Percentiles rank a stretch among this genome's conserved stretches.
Evolutionary conservation across 2,329 filamentous ascomycete species (phyloP).

Genomic region (Chrysoporthe cubensis): DNA sequence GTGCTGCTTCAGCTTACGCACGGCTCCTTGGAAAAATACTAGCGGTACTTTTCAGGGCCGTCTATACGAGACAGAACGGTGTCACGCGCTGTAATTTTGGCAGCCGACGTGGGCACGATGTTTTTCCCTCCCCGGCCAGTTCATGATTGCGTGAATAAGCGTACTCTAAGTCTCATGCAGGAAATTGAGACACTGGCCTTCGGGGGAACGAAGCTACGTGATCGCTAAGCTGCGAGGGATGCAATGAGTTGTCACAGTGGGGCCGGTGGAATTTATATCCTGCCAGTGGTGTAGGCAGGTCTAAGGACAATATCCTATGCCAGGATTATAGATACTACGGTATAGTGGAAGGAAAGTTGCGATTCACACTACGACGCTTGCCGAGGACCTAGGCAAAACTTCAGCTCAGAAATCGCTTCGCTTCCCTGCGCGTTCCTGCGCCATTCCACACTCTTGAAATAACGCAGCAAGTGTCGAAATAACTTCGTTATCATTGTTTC

Average conservation of each 20-base stretch:
- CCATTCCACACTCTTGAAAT: background rate
- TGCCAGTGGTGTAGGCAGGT: background rate
- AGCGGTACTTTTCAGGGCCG: conserved; percentile 22
- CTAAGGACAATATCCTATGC: background rate
- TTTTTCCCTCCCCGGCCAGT: background rate
- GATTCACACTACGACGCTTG: background rate
- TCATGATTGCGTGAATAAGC: background rate
- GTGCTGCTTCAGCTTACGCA: conserved; percentile 26
- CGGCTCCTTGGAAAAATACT: conserved; percentile 1
- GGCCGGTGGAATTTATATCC: background rate
- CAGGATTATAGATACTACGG: background rate
- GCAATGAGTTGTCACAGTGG: background rate
- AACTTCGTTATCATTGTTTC: background rate
- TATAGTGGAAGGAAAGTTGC: background rate
- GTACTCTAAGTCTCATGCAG: background rate
- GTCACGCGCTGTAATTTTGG: background rate
- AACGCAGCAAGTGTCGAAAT: background rate
- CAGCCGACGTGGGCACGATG: background rate
- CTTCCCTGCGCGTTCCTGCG: background rate
- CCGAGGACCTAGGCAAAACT: background rate
- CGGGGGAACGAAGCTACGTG: background rate
- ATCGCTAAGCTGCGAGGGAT: background rate
- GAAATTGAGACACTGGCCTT: background rate
- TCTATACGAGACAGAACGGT: conserved; percentile 6
- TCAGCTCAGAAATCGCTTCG: background rate